Conservation (phyloP, 225 moss, liverwort and hornwort genomes). For the Marchantia polymorpha region DNA sequence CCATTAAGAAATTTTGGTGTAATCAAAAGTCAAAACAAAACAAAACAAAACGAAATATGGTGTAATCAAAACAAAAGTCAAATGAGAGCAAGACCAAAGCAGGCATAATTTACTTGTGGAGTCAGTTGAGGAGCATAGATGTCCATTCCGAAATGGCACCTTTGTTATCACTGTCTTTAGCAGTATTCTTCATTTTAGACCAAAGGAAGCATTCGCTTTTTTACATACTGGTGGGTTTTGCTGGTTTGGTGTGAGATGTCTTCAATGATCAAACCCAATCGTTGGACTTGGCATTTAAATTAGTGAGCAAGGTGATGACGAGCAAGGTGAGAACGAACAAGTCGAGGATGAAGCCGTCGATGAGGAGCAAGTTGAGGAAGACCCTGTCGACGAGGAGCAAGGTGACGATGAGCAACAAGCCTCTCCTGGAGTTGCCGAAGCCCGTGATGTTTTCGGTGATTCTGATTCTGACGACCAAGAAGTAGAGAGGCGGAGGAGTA, state of each 20-base stretch:
- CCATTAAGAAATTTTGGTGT: too few species aligned
- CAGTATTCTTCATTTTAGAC: too few species aligned
- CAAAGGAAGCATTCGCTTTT: too few species aligned
- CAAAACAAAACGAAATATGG: too few species aligned
- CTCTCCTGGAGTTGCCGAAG: conserved; percentile 58
- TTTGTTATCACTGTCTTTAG: too few species aligned
- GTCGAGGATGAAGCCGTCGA: conserved; percentile 58
- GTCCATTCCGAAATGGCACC: too few species aligned
- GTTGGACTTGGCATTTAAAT: not conserved
- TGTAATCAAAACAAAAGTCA: too few species aligned
- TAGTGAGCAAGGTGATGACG: conserved; percentile 49
- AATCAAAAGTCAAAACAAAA: too few species aligned
- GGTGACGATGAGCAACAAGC: conserved; percentile 43
- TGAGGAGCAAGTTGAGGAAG: conserved; percentile 37
- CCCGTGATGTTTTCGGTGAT: conserved; percentile 92
- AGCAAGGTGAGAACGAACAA: conserved; percentile 71
- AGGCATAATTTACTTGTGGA: too few species aligned
- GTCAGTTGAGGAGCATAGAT: too few species aligned
- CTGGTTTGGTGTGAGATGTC: not conserved
- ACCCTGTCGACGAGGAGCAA: conserved; percentile 38
- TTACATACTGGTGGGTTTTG: too few species aligned
- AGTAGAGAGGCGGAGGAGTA: conserved; percentile 56
- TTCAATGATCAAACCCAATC: not conserved
- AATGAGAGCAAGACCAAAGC: too few species aligned
- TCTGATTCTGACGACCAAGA: conserved; percentile 81